Conservation (phyloP, 2,329 filamentous ascomycete genomes). For the Verticillium tricorpus region DNA sequence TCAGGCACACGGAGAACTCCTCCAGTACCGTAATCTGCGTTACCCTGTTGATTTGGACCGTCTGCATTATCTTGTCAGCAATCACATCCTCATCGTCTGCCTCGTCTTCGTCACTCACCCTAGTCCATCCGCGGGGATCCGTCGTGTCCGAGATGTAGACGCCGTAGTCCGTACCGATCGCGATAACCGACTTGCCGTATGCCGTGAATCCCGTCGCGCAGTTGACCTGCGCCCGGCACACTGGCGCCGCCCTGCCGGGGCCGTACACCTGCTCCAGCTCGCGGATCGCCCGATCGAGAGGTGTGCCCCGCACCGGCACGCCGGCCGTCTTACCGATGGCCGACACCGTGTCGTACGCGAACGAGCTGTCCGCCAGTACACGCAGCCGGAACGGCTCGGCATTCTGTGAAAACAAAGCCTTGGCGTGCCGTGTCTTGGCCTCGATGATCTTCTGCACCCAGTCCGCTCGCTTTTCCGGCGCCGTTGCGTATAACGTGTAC, state of each 20-base stretch:
- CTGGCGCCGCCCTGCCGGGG: conserved; percentile 63
- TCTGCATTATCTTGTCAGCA: conserved; percentile 40
- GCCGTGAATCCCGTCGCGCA: conserved; percentile 88
- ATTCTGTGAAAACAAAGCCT: conserved; percentile 83
- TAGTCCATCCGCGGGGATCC: conserved; percentile 86
- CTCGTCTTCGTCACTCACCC: conserved; percentile 51
- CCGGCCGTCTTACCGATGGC: conserved; percentile 55
- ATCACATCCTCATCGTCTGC: not conserved
- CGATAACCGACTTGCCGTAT: conserved; percentile 80
- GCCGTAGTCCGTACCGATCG: conserved; percentile 91
- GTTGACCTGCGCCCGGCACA: conserved; percentile 84
- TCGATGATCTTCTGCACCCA: conserved; percentile 95
- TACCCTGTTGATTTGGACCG: conserved; percentile 70
- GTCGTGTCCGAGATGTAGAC: conserved; percentile 85
- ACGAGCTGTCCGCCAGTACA: conserved; percentile 88
- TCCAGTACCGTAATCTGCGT: conserved; percentile 94
- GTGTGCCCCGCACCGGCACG: conserved; percentile 83
- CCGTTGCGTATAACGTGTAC: conserved; percentile 84
- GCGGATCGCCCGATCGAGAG: conserved; percentile 82
- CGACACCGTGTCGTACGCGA: conserved; percentile 68
- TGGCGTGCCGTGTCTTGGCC: conserved; percentile 90
- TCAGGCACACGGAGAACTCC: conserved; percentile 87
- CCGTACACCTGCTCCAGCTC: conserved; percentile 81
- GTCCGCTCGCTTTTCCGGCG: conserved; percentile 68
- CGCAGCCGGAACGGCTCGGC: conserved; percentile 91